Conservation (phyloP, 23 red algal genomes). For the Agarophyton chilense region DNA sequence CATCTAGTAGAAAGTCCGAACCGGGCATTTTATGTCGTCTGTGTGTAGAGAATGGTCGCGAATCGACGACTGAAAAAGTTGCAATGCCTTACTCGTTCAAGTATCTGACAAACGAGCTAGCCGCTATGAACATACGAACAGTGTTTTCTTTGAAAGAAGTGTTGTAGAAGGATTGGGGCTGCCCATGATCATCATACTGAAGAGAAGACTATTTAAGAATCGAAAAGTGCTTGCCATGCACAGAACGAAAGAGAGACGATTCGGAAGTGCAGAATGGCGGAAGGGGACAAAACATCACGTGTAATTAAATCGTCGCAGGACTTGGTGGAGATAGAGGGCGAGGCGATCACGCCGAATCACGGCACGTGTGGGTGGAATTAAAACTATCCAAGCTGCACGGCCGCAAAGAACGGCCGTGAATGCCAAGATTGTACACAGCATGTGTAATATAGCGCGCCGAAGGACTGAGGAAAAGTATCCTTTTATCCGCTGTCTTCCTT, state of each 20-base stretch:
- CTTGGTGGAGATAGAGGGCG: neutral
- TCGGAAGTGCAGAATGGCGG: too few species aligned
- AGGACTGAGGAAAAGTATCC: neutral
- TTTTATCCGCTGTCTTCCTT: neutral
- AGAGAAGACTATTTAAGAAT: neutral
- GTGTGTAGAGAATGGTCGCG: neutral
- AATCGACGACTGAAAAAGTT: constrained; percentile 26
- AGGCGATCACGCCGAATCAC: neutral
- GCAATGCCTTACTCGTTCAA: constrained; percentile 94
- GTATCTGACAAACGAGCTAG: constrained; percentile 89
- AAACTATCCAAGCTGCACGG: neutral
- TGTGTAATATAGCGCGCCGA: neutral
- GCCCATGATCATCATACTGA: neutral
- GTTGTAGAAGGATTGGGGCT: too few species aligned
- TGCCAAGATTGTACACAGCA: neutral
- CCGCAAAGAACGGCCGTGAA: neutral
- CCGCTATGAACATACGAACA: constrained; percentile 97
- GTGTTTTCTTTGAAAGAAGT: constrained; percentile 62
- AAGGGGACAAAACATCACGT: constrained; percentile 4
- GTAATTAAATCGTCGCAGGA: constrained; percentile 2
- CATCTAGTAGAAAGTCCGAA: constrained; percentile 32
- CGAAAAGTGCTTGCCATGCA: neutral
- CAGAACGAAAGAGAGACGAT: too few species aligned
- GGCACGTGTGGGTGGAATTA: too few species aligned
- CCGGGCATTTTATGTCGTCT: neutral